phyloP scores from a whole-genome alignment of 495 filamentous ascomycete genomes.

The Apiosordaria backusii region DNA sequence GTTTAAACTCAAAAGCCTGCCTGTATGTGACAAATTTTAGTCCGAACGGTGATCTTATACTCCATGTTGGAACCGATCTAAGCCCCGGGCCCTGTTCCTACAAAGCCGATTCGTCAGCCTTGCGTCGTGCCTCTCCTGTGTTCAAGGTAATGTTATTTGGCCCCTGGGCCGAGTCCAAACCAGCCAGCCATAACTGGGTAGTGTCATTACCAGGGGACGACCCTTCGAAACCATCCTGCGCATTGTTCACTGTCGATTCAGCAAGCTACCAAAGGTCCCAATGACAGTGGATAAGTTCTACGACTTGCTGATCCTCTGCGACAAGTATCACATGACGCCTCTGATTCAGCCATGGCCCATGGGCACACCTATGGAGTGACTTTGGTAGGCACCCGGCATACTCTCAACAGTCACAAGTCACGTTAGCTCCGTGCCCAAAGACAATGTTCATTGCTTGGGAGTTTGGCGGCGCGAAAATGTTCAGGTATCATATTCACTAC shows the following conservation, averaged over 20 bases:
- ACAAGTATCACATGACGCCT: not conserved
- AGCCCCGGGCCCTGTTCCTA: constrained; percentile 1
- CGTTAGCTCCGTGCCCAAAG: not conserved
- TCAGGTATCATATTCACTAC: not conserved
- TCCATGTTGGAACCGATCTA: not conserved
- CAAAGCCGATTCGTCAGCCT: constrained; percentile 24
- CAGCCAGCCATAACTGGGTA: not conserved
- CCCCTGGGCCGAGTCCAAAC: not conserved
- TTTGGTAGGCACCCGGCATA: not conserved
- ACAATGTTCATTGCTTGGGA: not conserved
- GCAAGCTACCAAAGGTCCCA: not conserved
- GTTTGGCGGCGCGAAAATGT: not conserved
- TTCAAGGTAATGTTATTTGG: constrained; percentile 23
- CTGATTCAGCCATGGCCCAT: not conserved
- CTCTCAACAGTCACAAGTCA: too few species aligned
- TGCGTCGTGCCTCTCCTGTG: constrained; percentile 21
- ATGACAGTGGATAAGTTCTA: not conserved
- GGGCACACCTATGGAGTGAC: not conserved
- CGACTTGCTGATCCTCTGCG: not conserved
- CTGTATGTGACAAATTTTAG: not conserved
- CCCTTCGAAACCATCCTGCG: not conserved
- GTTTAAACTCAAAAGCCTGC: too few species aligned
- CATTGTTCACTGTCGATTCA: not conserved
- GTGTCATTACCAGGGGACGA: not conserved
- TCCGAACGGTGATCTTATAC: constrained; percentile 11